Evolutionary conservation across 1,284 basidiomycete species (phyloP).

Genomic region (Farysia itapuensis): DNA sequence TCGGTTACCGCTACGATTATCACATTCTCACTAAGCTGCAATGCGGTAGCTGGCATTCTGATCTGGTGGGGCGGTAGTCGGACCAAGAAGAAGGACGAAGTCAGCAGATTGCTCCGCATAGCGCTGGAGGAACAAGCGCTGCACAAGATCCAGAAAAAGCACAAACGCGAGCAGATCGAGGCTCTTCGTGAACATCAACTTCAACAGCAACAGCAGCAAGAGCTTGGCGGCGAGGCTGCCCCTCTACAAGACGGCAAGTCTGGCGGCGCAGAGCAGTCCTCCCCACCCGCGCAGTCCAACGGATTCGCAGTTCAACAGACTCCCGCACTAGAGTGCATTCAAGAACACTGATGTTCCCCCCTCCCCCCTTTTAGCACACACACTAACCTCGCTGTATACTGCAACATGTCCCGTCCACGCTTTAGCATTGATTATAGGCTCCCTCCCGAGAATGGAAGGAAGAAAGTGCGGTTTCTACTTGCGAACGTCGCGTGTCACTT

Average conservation of each 20-base stretch:
- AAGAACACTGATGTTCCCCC: conserved; percentile 8
- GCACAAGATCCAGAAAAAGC: conserved; percentile 25
- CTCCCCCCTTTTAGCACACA: too few relatives aligned
- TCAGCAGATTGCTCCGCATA: conserved; percentile 71
- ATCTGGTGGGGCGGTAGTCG: conserved; percentile 77
- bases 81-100: conserved; percentile 75
- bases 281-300: too few relatives aligned
- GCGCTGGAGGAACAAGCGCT: conserved; percentile 66
- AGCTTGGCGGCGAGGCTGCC: too few relatives aligned
- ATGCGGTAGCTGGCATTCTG: conserved; percentile 74
- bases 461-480: too few relatives aligned
- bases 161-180: conserved; percentile 3
- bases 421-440: too few relatives aligned
- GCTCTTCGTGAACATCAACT: too few relatives aligned
- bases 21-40: conserved; percentile 75
- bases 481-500: too few relatives aligned
- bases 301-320: background rate
- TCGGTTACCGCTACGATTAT: conserved; percentile 71
- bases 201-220: background rate
- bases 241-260: too few relatives aligned
- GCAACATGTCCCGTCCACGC: too few relatives aligned
- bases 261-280: too few relatives aligned
- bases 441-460: too few relatives aligned
- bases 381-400: too few relatives aligned
- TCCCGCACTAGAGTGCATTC: conserved; percentile 12